Evolutionary conservation across 768 basidiomycete species (phyloP), one percentile per base, ranked within the genome.

Genomic region (Pisolithus sp.): DNA sequence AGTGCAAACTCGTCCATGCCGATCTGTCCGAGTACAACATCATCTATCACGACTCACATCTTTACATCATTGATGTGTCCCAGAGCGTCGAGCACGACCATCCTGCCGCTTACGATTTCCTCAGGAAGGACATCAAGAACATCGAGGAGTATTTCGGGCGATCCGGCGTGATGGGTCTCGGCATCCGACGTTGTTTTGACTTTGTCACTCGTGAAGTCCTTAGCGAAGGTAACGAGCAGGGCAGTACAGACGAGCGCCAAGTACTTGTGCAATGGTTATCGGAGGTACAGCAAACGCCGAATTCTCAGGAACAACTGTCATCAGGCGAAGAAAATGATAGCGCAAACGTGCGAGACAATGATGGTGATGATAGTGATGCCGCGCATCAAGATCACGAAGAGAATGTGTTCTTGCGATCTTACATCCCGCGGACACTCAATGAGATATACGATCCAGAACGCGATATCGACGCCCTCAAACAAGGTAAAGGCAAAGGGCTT

Each of bases 21-120:
- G 96, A 99, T 75, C 78, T 99, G 48, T 93, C 90, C 50, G 96
- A 99, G 67, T 99, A 99, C 79, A 99, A 99, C 66, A 84, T 99
- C 60, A 78, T 99, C 63, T 95, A 83, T 62, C 88, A 92, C 68
- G 73, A 81, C 45, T 76, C 70, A 1, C 90, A 92, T 61, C 77
- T 96, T 17, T 93, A 81, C 69, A 86, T 98, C 60, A 98, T 99
- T 71, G 96, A 99, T 67, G 96, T 99, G 53, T 96, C 94, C 1
- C 96, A 99, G 66, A 94, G 92, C 56, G 94, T 99, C 34, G 96
- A 99, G 61, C 94, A 97, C 63, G 95, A 98, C 68, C 96, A 99
- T 60, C 96, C 95, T 0, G 77, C 86, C 26, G 92, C 96, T 0
- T 97, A 93, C 65, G 95, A 99, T 68, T 99, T 99, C 71, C 77